phyloP scores from a whole-genome alignment of 2,329 filamentous ascomycete genomes.

The Cladophialophora chaetospira region DNA sequence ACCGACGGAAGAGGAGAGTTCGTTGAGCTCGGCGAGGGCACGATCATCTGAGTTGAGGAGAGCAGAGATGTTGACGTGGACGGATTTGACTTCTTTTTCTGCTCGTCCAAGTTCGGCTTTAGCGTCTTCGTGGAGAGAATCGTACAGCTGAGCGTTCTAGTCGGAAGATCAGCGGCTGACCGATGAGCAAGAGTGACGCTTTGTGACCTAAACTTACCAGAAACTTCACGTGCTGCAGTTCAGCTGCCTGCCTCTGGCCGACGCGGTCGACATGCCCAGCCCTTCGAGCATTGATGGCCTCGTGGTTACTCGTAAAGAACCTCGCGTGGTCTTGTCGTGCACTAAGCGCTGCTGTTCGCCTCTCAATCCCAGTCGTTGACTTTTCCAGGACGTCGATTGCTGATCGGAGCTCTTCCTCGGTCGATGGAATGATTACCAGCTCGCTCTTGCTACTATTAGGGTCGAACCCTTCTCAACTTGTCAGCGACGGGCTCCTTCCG shows the following conservation, averaged over 20 bases:
- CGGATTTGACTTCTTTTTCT: slow-evolving; percentile 15
- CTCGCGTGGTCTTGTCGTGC: slow-evolving; percentile 13
- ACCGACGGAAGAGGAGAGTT: background rate
- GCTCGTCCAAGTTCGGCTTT: slow-evolving; percentile 4
- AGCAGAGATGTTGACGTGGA: slow-evolving; percentile 3
- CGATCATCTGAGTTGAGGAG: slow-evolving; percentile 26
- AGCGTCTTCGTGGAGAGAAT: slow-evolving; percentile 7
- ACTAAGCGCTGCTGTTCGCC: slow-evolving; percentile 10
- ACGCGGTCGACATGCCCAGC: slow-evolving; percentile 12
- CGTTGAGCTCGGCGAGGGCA: slow-evolving; percentile 19
- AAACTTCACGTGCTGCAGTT: slow-evolving; percentile 26
- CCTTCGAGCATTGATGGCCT: background rate
- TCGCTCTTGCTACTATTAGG: background rate
- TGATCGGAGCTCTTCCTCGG: slow-evolving; percentile 15
- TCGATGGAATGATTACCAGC: slow-evolving; percentile 6
- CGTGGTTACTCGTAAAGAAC: background rate
- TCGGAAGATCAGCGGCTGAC: background rate
- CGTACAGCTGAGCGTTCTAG: slow-evolving; percentile 20
- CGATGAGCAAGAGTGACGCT: background rate
- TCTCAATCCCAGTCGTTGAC: slow-evolving; percentile 21
- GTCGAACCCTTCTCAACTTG: background rate
- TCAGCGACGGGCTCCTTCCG: background rate
- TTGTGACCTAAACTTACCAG: background rate
- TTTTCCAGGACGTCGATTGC: slow-evolving; percentile 23
- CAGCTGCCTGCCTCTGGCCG: slow-evolving; percentile 16